Evolutionary conservation across 2,329 filamentous ascomycete species (phyloP).

Genomic region (Aureobasidium sp.): DNA sequence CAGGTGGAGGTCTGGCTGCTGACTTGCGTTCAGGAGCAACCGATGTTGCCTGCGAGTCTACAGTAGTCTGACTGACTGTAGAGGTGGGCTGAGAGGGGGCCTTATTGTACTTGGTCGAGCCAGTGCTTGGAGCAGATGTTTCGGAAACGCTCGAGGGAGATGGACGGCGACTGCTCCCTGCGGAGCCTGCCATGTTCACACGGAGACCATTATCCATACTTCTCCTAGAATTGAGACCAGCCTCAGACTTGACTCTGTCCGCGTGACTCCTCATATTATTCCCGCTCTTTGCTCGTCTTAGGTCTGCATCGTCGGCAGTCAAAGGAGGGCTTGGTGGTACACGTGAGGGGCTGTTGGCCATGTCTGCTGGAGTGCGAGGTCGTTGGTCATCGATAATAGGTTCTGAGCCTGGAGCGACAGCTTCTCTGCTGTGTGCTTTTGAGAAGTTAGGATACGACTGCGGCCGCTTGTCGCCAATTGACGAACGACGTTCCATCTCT

Average conservation of each 20-base stretch:
- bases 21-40: conserved; percentile 35
- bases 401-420: conserved; percentile 49
- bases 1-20: conserved; percentile 24
- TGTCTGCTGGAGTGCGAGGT: conserved; percentile 16
- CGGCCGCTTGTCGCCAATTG: conserved; percentile 31
- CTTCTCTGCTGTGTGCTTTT: conserved; percentile 88
- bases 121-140: conserved; percentile 26
- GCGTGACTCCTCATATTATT: conserved; percentile 37
- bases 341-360: conserved; percentile 21
- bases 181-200: conserved; percentile 33
- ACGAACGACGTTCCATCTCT: conserved; percentile 40
- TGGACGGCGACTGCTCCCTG: conserved; percentile 37
- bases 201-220: conserved; percentile 37
- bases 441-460: conserved; percentile 76
- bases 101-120: conserved; percentile 16
- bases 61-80: conserved; percentile 34
- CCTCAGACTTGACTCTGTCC: conserved; percentile 31
- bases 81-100: conserved; percentile 19
- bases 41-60: conserved; percentile 42
- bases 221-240: conserved; percentile 31
- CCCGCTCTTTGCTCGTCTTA: conserved; percentile 38
- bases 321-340: conserved; percentile 44
- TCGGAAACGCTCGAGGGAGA: conserved; percentile 34
- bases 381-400: neutral
- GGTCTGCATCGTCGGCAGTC: conserved; percentile 38